These are phyloP conservation scores for Pythium phragmiticola DNA, from an alignment of 352 stramenopile genomes.

Conservation along the genomic window DNA sequence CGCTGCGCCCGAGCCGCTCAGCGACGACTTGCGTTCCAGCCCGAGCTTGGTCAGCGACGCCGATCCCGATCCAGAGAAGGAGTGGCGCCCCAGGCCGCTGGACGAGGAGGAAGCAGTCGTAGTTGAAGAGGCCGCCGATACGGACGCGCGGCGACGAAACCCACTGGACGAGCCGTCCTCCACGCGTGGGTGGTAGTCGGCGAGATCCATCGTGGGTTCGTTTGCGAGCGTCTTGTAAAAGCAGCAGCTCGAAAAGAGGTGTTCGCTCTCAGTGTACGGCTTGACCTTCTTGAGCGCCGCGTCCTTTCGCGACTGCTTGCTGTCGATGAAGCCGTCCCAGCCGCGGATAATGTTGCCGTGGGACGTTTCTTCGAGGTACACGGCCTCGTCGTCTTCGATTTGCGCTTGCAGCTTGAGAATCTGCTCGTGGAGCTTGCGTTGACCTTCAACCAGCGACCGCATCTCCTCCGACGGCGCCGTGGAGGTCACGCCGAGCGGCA, in stretches of 20 bases:
- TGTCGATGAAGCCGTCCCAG: constrained; percentile 87
- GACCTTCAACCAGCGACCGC: constrained; percentile 62
- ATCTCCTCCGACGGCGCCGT: constrained; percentile 61
- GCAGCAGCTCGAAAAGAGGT: constrained; percentile 79
- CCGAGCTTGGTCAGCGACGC: constrained; percentile 8
- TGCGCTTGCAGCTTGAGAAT: constrained; percentile 67
- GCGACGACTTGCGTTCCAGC: constrained; percentile 25
- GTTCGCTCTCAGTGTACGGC: constrained; percentile 73
- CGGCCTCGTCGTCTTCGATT: constrained; percentile 76
- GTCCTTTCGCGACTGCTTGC: constrained; percentile 77
- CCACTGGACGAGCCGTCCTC: constrained; percentile 16
- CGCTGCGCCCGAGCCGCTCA: constrained; percentile 12
- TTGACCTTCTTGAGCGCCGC: constrained; percentile 74
- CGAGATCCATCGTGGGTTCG: constrained; percentile 54
- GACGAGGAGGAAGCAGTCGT: background rate
- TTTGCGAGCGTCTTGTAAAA: constrained; percentile 52
- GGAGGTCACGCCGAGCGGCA: constrained; percentile 21
- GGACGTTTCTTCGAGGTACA: constrained; percentile 80
- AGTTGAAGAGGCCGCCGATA: background rate
- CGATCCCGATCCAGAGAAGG: background rate
- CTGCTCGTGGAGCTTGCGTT: constrained; percentile 70
- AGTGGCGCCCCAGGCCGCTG: background rate
- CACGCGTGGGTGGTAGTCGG: constrained; percentile 42
- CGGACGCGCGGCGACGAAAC: background rate
- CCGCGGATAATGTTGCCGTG: constrained; percentile 88